Evolutionary conservation across 768 basidiomycete species (phyloP), one percentile per base, ranked within the genome.

Genomic region (Tephrocybe sp.): DNA sequence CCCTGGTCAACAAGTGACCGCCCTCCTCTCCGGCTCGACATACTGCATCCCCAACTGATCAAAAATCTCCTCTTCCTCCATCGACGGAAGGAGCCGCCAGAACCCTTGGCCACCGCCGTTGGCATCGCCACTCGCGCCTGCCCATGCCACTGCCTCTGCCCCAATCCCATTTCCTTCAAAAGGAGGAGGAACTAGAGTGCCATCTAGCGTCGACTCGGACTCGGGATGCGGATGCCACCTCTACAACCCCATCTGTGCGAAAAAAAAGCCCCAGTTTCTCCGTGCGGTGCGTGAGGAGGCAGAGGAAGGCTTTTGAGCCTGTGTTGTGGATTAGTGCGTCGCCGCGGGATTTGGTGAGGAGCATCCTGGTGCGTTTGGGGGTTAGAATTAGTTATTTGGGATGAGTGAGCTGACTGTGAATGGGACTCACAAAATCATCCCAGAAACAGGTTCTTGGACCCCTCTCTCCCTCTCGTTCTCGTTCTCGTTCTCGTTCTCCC

Each of bases 211-310:
- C 26, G 7, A 3, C 4, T 26, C 7, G 4, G 26, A 26, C 4
- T 26, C 26, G 4, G 48, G 40, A 14, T 42, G 53, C 10, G 53
- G 16, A 12, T 54, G 50, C 80, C 82, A 85, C 44, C 65, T 70
- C 87, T 86, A 88, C 3, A 88, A 67, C 11, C 86, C 87, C 54
- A 71, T 78, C 56, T 83, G 81, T 56, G 84, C 78, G 23, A n/a
- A 88, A 69, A 31, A 74, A 68, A 59, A 85, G 57, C 13, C 77
- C 78, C 2, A 71, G 58, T 39, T 65, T 68, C 5, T 58, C 46
- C 0, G 86, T 86, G 34, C 68, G 67, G 17, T 56, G 60, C 30
- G 71, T 70, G 1, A 80, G 52, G 36, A 74, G 66, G 43, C 68
- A 64, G 36, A 68, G 64, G 60, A 85, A 84, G 20, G 72, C 70